Conservation (phyloP, 805 yeast species). For the Debaryomyces hansenii region DNA sequence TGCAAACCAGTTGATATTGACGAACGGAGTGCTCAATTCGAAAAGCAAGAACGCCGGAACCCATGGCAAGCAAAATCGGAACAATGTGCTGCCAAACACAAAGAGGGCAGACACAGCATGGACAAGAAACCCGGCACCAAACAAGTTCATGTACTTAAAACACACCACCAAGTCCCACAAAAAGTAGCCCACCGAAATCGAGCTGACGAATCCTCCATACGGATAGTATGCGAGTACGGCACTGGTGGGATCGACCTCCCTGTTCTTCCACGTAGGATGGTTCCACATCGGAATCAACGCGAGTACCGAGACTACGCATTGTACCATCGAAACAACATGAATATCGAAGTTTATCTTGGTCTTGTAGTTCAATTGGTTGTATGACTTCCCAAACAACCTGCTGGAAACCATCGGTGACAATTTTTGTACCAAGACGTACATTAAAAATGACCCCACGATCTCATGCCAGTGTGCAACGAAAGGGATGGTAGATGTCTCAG, state of each 20-base stretch:
- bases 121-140: slow-evolving; percentile 77
- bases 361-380: slow-evolving; percentile 47
- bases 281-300: slow-evolving; percentile 65
- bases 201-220: slow-evolving; percentile 70
- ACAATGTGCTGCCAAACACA: slow-evolving; percentile 63
- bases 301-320: slow-evolving; percentile 64
- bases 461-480: slow-evolving; percentile 74
- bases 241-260: slow-evolving; percentile 39
- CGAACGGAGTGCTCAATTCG: slow-evolving; percentile 93
- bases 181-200: slow-evolving; percentile 83
- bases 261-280: slow-evolving; percentile 46
- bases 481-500: slow-evolving; percentile 41
- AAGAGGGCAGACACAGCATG: slow-evolving; percentile 83
- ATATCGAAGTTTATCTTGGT: slow-evolving; percentile 78
- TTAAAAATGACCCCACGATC: slow-evolving; percentile 53
- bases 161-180: slow-evolving; percentile 87
- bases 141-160: slow-evolving; percentile 56
- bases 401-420: slow-evolving; percentile 54
- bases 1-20: slow-evolving; percentile 90
- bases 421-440: slow-evolving; percentile 58
- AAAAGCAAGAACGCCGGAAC: slow-evolving; percentile 79
- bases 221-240: slow-evolving; percentile 66
- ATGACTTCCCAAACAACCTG: slow-evolving; percentile 50
- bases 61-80: slow-evolving; percentile 79
- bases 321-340: slow-evolving; percentile 86